Percentiles rank a stretch among this genome's conserved stretches.
Conservation (phyloP, 257 asterid genomes). For the Capsicum pubescens region DNA sequence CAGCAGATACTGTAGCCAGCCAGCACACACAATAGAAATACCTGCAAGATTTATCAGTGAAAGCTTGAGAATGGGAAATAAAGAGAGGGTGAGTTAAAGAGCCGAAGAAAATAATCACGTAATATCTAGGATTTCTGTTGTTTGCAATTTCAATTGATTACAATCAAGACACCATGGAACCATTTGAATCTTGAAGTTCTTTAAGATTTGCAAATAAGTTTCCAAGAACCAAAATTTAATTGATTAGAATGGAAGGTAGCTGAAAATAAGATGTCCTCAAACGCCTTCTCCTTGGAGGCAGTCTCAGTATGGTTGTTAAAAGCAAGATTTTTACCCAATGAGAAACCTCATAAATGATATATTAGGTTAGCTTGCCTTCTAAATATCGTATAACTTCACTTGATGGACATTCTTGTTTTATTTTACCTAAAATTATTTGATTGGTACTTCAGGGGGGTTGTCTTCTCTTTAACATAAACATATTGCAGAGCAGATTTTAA, state of each 20-base stretch:
- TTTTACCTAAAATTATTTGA: not conserved
- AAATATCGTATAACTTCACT: not conserved
- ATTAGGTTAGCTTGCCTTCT: not conserved
- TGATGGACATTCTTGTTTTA: not conserved
- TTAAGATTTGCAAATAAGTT: not conserved
- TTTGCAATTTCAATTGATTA: not conserved
- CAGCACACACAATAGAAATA: conserved; percentile 54
- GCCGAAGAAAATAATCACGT: not conserved
- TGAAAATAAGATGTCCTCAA: not conserved
- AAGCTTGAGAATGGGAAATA: not conserved
- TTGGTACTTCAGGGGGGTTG: not conserved
- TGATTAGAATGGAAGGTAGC: not conserved
- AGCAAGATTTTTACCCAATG: not conserved
- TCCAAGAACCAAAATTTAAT: not conserved
- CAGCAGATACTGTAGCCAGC: conserved; percentile 74
- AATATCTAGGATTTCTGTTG: not conserved
- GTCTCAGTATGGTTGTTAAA: not conserved
- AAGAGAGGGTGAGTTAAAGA: too few relatives aligned
- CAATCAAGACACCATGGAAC: not conserved
- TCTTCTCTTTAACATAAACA: not conserved
- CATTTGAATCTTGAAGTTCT: not conserved
- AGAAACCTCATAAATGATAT: conserved; percentile 13
- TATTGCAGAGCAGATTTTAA: not conserved
- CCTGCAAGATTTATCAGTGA: conserved; percentile 39
- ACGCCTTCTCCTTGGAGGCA: not conserved